Base-by-base conservation (phyloP, 2,329 filamentous ascomycete genomes). In the Passalora sequoiae region DNA sequence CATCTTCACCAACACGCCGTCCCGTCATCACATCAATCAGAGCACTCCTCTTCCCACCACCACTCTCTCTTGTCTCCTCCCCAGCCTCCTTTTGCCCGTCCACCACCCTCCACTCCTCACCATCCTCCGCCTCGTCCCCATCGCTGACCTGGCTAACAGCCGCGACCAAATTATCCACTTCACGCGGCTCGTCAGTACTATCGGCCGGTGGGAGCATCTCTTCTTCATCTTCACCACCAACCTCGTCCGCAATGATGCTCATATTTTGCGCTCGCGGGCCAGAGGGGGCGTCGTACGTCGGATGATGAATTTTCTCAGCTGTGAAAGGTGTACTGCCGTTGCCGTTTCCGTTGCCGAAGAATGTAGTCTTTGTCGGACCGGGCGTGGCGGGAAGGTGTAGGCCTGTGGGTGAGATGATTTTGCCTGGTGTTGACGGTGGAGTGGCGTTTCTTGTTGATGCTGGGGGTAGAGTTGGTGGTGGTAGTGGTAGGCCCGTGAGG, bases 11-110 rank as follows among this genome's bases (percentile, higher is more conserved):
- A 6, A 39, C 24, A 4, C n/a, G 8, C 15, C 25, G 24, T 16
- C 38, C 38, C 6, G 25, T 6, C 22, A 31, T 29, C 9, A 40
- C 38, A 40, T 40, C 38, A 21, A 40, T 40, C 38, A 40, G 21
- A 4, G 16, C 8, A 15, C 7, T 40, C 27, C 13, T 21, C 25
- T 4, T n/a, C n/a, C n/a, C n/a, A n/a, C n/a, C n/a, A n/a, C n/a
- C n/a, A n/a, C n/a, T n/a, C n/a, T n/a, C n/a, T n/a, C n/a, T n/a
- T n/a, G n/a, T n/a, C n/a, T n/a, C n/a, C n/a, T n/a, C 9, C 6
- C 13, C 7, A 4, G 19, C 25, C 4, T 6, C 38, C 16, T 30
- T 24, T 7, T 24, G 20, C 10, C 22, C 16, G 2, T 31, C 25
- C n/a, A 16, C 22, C 15, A 12, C 36, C 7, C 3, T 19, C 27